Conservation (phyloP, 345 rosid species). For the Anastatica hierochuntica region DNA sequence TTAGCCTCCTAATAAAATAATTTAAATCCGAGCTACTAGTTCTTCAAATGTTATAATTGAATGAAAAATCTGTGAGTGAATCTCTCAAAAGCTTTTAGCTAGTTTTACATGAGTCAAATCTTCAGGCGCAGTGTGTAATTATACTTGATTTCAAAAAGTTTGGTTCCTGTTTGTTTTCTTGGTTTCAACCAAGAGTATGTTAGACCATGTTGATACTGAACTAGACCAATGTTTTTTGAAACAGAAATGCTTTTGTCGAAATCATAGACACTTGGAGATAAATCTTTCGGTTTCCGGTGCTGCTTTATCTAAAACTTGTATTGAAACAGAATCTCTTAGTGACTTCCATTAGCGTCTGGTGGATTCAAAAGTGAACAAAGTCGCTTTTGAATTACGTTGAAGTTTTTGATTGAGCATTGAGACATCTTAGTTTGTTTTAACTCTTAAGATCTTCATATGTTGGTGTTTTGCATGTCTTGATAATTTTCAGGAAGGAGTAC, state of each 20-base stretch:
- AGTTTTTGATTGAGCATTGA: no score
- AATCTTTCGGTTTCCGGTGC: background rate
- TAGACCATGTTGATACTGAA: background rate
- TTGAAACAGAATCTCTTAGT: background rate
- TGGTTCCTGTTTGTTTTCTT: background rate
- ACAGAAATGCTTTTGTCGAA: background rate
- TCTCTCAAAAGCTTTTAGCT: no score
- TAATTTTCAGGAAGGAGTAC: constrained; percentile 88
- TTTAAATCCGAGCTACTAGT: background rate
- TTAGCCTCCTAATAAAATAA: background rate
- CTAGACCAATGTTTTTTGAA: background rate
- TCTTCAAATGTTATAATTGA: background rate
- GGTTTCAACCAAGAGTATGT: background rate
- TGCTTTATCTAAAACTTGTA: background rate
- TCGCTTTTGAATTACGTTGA: no score
- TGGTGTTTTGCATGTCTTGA: no score
- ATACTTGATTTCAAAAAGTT: no score
- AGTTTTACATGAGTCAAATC: no score
- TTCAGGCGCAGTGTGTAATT: no score
- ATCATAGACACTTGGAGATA: background rate
- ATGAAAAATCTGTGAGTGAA: no score
- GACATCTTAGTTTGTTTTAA: no score
- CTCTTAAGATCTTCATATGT: no score
- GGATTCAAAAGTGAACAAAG: no score
- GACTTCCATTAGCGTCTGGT: background rate